Evolutionary conservation across 768 basidiomycete genomes (phyloP), one percentile per base, ranked within the genome.

Genomic region (Xerocomellus dryophilus): DNA sequence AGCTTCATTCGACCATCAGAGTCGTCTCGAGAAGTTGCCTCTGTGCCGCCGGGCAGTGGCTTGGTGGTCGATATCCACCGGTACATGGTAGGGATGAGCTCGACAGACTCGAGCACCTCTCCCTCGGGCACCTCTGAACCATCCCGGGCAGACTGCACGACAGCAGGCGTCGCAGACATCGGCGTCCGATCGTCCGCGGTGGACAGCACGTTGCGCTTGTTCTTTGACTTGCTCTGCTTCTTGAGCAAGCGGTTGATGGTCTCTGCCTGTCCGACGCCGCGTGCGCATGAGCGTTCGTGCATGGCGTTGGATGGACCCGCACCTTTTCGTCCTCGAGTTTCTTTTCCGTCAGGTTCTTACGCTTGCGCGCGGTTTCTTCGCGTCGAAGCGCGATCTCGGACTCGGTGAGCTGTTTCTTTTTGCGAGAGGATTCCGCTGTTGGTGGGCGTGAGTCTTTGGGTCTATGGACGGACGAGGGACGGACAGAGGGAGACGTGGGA

Each of bases 241-340:
- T 91, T 91, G 47, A 94, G 79, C 14, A 94, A 78, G 25, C 92
- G 85, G 61, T 93, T 93, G 68, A 94, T 93, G 0, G 92, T 93
- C 63, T 93, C 92, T 21, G 83, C 83, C 88, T 92, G 61, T 18
- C 31, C 39, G 20, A 12, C 2, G 11, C 23, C 17, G n/a, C 7
- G 9, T 18, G 15, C 7, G 17, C 27, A 15, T 51, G n/a, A 53
- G 34, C 31, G 25, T 27, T 8, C 25, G 25, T 27, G 25, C 25
- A 8, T 27, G 25, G 7, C 25, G 25, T 27, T 27, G 25, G 25
- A 1, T 27, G 25, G 25, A 27, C 25, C 59, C 66, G 47, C 50
- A 85, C 90, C 81, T 90, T 91, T 70, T 57, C 56, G 38, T 57
- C 56, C 10, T 57, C 53, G 38, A 57, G 56, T 18, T 57, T 57